phyloP scores from a whole-genome alignment of 2,329 filamentous ascomycete genomes.

The Epichloe scottii region DNA sequence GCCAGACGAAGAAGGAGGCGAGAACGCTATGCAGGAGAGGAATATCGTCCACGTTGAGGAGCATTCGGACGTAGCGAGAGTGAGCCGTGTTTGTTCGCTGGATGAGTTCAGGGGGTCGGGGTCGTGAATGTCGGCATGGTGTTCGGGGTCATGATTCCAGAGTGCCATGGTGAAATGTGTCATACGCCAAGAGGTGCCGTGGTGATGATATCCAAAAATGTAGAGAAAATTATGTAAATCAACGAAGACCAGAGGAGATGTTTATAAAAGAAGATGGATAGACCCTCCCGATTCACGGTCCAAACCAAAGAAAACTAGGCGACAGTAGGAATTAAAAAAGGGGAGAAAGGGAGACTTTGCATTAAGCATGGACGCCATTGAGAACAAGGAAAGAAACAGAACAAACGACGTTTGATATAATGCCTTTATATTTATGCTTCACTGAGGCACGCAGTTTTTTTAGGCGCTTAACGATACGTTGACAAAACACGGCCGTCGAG shows the following conservation, averaged over 20 bases:
- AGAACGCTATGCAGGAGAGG: slow-evolving; percentile 33
- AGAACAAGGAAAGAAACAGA: not conserved
- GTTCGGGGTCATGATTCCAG: slow-evolving; percentile 4
- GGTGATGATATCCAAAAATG: not conserved
- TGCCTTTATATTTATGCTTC: not conserved
- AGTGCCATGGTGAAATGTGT: not conserved
- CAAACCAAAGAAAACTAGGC: not conserved
- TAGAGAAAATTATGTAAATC: not conserved
- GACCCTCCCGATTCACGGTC: not conserved
- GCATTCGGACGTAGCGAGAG: slow-evolving; percentile 32
- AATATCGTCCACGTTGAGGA: slow-evolving; percentile 33
- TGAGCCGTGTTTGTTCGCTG: slow-evolving; percentile 14
- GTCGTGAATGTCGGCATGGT: slow-evolving; percentile 4
- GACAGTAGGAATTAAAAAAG: too few species aligned
- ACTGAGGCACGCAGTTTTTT: not conserved
- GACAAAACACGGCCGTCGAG: not conserved
- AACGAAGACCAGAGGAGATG: not conserved
- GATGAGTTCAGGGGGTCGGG: slow-evolving; percentile 8
- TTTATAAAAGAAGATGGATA: not conserved
- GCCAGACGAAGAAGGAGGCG: slow-evolving; percentile 27
- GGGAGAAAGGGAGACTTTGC: not conserved
- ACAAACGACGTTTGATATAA: not conserved
- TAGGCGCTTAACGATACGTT: slow-evolving; percentile 2
- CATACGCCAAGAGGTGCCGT: not conserved
- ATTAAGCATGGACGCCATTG: not conserved